These are phyloP conservation scores for Inga laurina DNA, from an alignment of 306 rosid genomes.

Conservation along the genomic window DNA sequence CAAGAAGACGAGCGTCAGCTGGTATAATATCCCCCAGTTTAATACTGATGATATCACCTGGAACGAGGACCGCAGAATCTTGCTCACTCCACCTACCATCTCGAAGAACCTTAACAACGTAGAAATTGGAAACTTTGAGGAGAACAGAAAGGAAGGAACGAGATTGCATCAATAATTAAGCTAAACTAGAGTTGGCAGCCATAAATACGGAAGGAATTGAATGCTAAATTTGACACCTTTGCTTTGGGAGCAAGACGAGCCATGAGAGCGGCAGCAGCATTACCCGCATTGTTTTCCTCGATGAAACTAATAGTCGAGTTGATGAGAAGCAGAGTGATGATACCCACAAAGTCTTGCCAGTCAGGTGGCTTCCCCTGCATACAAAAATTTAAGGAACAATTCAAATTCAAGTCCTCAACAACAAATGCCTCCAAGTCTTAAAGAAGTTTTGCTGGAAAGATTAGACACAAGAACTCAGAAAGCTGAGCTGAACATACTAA, in stretches of 20 bases:
- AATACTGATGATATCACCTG: slow-evolving; percentile 87
- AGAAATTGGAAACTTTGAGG: slow-evolving; percentile 20
- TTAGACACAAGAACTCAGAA: slow-evolving; percentile 16
- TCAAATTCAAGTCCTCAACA: slow-evolving; percentile 28
- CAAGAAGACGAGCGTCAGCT: slow-evolving; percentile 96
- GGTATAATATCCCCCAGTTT: slow-evolving; percentile 94
- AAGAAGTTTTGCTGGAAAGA: background rate
- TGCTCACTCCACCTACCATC: slow-evolving; percentile 97
- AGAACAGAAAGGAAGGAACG: background rate
- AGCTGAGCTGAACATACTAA: slow-evolving; percentile 36
- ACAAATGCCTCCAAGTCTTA: slow-evolving; percentile 2
- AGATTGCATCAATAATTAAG: background rate
- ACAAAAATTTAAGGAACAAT: slow-evolving; percentile 10
- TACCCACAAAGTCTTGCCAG: slow-evolving; percentile 99
- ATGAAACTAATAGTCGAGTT: slow-evolving; percentile 97
- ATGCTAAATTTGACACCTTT: slow-evolving; percentile 57
- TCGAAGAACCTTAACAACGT: slow-evolving; percentile 77
- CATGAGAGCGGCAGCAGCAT: slow-evolving; percentile 99
- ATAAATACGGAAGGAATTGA: background rate
- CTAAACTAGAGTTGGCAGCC: background rate
- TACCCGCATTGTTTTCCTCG: slow-evolving; percentile 97
- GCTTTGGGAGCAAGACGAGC: slow-evolving; percentile 98
- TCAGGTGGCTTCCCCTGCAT: slow-evolving; percentile 91
- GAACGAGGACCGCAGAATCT: slow-evolving; percentile 83
- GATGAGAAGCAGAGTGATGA: slow-evolving; percentile 84